phyloP scores from a whole-genome alignment of 768 basidiomycete genomes.

The Daedaleopsis sinensis region DNA sequence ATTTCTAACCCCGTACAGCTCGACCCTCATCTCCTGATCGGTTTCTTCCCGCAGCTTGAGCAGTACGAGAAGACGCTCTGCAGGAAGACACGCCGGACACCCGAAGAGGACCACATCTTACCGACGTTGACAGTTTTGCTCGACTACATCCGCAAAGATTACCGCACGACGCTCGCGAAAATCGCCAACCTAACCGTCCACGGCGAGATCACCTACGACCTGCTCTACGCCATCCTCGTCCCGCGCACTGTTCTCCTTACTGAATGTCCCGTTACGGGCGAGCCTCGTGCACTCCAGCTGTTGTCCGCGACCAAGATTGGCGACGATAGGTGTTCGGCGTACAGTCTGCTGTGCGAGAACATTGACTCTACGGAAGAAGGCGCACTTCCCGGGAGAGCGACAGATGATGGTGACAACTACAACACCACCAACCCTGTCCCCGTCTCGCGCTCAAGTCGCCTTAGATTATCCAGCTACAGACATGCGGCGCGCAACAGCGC shows the following conservation, averaged over 20 bases:
- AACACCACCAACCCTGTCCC: constrained; percentile 7
- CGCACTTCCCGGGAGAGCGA: not conserved
- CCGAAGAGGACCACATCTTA: constrained; percentile 44
- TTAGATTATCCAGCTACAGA: not conserved
- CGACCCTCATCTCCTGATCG: constrained; percentile 56
- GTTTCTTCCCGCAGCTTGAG: constrained; percentile 51
- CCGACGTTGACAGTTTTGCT: constrained; percentile 40
- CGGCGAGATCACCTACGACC: constrained; percentile 59
- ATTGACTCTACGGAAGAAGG: constrained; percentile 50
- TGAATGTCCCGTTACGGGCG: constrained; percentile 54
- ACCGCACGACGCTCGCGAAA: constrained; percentile 49
- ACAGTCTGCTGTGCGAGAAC: constrained; percentile 52
- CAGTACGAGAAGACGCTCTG: constrained; percentile 46
- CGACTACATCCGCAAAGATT: constrained; percentile 51
- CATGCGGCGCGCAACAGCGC: not conserved
- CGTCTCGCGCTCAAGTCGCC: not conserved
- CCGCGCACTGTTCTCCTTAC: constrained; percentile 54
- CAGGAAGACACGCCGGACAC: constrained; percentile 39
- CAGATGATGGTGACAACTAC: not conserved
- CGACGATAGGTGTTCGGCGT: constrained; percentile 41
- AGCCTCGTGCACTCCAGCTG: constrained; percentile 53
- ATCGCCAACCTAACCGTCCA: constrained; percentile 53
- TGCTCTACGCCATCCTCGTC: constrained; percentile 56
- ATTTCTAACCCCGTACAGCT: constrained; percentile 46
- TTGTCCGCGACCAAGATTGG: constrained; percentile 39